Evolutionary conservation across 768 basidiomycete genomes (phyloP), one percentile per base, ranked within the genome.

Genomic region (Lyophyllum decastes): DNA sequence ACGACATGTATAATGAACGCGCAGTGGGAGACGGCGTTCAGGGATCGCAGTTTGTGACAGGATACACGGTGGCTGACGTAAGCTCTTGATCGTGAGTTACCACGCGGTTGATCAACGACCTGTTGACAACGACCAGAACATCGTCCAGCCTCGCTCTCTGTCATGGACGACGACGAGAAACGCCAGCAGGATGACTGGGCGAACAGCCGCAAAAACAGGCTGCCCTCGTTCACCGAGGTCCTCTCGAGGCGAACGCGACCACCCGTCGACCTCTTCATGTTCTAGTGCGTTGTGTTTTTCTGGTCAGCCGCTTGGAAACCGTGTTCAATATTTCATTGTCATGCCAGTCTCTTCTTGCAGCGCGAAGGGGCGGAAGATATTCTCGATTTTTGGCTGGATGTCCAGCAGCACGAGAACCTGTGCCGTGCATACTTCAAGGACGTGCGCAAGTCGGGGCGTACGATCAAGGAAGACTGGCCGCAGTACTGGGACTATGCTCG

Each of bases 401-500:
- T 98, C 6, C 95, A 97, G 66, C 97, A 98, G 75, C 97, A 99
- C 71, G 97, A 98, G 77, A 98, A 98, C 70, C 86, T 99, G 33
- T 98, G 96, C 73, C 85, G 95, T 59, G 97, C 96, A 8, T 98
- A 98, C 74, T 98, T 99, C 85, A 97, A 98, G 80, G 97, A 98
- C 72, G 87, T 99, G 52, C 89, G 92, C 68, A 95, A 95, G 76
- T 95, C 95, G 0, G 95, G 95, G 2, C 85, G 90, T 25, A 86
- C 90, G 12, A 91, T 99, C 71, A 90, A 90, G 70, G 92, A 98
- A 17, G 97, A 98, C 71, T 99, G 97, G 97, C 97, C 97, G 5
- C 93, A 97, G 72, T 98, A 96, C 67, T 95, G 93, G 87, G 90
- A 94, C 61, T 93, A 94, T 69, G 97, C 97, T 12, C 85, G 94